Conservation (phyloP, 2,329 filamentous ascomycete species). For the Truncatella angustata region DNA sequence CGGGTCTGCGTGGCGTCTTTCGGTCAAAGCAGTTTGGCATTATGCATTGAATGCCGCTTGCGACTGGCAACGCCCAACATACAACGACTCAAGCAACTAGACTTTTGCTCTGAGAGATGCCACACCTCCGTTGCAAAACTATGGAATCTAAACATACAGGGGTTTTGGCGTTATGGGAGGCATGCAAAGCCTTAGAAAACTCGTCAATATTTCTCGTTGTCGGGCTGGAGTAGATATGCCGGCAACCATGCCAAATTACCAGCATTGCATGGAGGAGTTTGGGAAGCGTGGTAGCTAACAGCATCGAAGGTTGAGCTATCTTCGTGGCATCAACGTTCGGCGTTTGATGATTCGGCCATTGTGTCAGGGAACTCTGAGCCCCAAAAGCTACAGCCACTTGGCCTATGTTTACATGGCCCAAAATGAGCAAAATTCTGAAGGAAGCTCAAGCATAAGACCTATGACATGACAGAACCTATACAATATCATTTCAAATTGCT, state of each 20-base stretch:
- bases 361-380: too few species aligned
- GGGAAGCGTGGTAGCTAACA: too few species aligned
- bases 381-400: too few species aligned
- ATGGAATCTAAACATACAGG: neutral
- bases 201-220: neutral
- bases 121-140: neutral
- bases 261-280: slow-evolving; percentile 27
- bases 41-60: too few species aligned
- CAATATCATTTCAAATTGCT: too few species aligned
- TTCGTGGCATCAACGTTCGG: too few species aligned
- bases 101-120: neutral
- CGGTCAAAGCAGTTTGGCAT: neutral
- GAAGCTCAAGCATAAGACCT: too few species aligned
- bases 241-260: slow-evolving; percentile 20
- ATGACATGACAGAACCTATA: too few species aligned
- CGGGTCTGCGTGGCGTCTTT: neutral
- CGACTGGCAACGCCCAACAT: too few species aligned
- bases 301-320: too few species aligned
- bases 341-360: neutral
- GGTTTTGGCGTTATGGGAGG: neutral
- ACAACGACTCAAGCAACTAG: neutral
- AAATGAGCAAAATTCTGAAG: too few species aligned
- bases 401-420: too few species aligned
- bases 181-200: neutral
- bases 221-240: slow-evolving; percentile 8